Conservation (phyloP, 208 protist genomes). For the Crithidia acanthocephali region DNA sequence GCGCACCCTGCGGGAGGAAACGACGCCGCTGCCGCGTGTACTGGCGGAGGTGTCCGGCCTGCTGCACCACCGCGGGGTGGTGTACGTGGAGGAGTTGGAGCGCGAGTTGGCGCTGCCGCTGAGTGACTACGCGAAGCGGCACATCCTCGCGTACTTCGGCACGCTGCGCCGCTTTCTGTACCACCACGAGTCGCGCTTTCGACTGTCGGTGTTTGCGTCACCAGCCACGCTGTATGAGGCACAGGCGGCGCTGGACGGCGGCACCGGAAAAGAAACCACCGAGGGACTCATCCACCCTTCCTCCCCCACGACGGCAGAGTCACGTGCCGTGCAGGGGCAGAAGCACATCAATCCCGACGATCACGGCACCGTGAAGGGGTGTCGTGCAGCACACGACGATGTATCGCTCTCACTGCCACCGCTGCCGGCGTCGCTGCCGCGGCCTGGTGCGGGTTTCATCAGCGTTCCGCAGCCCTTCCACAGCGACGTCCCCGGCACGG, state of each 20-base stretch:
- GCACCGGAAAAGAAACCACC: too few relatives aligned
- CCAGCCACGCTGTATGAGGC: neutral
- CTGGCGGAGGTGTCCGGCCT: constrained; percentile 14
- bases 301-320: too few relatives aligned
- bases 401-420: neutral
- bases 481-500: neutral
- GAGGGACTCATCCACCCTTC: too few relatives aligned
- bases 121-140: constrained; percentile 21
- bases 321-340: too few relatives aligned
- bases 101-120: neutral
- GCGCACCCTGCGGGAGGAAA: constrained; percentile 18
- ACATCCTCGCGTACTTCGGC: constrained; percentile 35
- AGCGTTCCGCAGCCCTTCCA: neutral
- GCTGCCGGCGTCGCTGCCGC: constrained; percentile 1
- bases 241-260: too few relatives aligned
- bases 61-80: constrained; percentile 2
- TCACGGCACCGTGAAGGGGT: too few relatives aligned
- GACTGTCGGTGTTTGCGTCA: constrained; percentile 2
- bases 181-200: constrained; percentile 15
- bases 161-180: constrained; percentile 33
- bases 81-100: constrained; percentile 30
- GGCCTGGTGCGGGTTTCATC: constrained; percentile 3
- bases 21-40: constrained; percentile 32
- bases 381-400: neutral
- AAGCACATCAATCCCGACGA: too few relatives aligned